Evolutionary conservation across 805 yeast species (phyloP).

Genomic region (Torulaspora franciscae): DNA sequence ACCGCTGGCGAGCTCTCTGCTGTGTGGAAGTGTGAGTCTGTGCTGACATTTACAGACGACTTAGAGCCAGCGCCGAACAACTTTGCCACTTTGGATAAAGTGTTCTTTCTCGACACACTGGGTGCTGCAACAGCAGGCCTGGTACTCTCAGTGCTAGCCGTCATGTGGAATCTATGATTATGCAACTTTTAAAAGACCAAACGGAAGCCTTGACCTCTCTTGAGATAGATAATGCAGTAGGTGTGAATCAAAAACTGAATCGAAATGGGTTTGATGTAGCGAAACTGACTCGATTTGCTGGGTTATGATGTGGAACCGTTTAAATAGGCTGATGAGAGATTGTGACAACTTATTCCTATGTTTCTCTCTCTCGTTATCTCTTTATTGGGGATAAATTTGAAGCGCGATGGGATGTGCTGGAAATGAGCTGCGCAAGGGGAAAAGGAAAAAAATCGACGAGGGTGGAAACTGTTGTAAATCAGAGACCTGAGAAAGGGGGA

Average conservation of each 20-base stretch:
- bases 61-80: conserved; percentile 10
- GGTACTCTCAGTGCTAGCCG: conserved; percentile 1
- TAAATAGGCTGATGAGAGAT: too few species aligned
- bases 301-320: too few species aligned
- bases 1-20: neutral
- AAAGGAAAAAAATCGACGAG: neutral
- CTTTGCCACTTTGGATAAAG: conserved; percentile 14
- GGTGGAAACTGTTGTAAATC: too few species aligned
- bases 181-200: neutral
- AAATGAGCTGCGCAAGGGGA: neutral
- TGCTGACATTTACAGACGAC: conserved; percentile 1
- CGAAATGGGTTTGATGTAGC: too few species aligned
- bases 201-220: too few species aligned
- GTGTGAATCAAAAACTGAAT: too few species aligned
- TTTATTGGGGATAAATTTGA: neutral
- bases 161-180: conserved; percentile 1
- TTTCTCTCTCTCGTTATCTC: neutral
- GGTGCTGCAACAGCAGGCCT: conserved; percentile 1
- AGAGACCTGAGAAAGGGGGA: neutral
- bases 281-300: too few species aligned
- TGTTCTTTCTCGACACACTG: conserved; percentile 13
- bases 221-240: too few species aligned
- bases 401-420: neutral
- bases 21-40: neutral
- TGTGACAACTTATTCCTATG: neutral